Evolutionary conservation across 345 rosid genomes (phyloP), one percentile per base, ranked within the genome.

Genomic region (Laguncularia racemosa): DNA sequence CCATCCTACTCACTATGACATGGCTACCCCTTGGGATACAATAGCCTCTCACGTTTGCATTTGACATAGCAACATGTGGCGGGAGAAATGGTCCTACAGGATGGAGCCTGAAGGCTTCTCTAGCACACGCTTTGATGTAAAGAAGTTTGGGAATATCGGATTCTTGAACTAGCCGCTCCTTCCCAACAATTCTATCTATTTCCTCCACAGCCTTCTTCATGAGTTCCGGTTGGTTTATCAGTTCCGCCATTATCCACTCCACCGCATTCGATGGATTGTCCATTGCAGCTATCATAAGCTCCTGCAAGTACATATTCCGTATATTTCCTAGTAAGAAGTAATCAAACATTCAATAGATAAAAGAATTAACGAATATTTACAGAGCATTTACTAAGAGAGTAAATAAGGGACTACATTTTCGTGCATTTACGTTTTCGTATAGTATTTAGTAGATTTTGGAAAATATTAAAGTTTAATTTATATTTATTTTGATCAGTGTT

Each of bases 181-280:
- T 76, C 8, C 86, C 83, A 26, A 76, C 78, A 12, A 78, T 73
- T 52, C 49, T 53, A n/a, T 76, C 81, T 3, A 81, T 56, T 55
- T 81, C 84, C 14, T 71, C 73, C 47, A 45, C 52, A 1, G 86
- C 86, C 51, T 57, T 73, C 6, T 16, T 16, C 14, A 81, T 71
- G 16, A 71, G 64, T 46, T 76, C 66, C 0, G 81, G 81, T 58
- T 78, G 52, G 52, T 78, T 71, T 9, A 78, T 51, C 76, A 81
- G 69, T 67, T 80, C 80, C 2, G 80, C 80, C 61, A 80, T 44
- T 14, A 72, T 65, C 82, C 83, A 78, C 59, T 81, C 83, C 9
- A 60, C 73, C 8, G 68, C 80, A 33, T 73, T 78, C 14, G 86
- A 59, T 33, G 86, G 81, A 13, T 78, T 78, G 63, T 81, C 86